A percentile compares a stretch with the other conserved stretches of the same genome.
Evolutionary conservation across 2,329 filamentous ascomycete species (phyloP).

Genomic region (Epichloe gansuensis): DNA sequence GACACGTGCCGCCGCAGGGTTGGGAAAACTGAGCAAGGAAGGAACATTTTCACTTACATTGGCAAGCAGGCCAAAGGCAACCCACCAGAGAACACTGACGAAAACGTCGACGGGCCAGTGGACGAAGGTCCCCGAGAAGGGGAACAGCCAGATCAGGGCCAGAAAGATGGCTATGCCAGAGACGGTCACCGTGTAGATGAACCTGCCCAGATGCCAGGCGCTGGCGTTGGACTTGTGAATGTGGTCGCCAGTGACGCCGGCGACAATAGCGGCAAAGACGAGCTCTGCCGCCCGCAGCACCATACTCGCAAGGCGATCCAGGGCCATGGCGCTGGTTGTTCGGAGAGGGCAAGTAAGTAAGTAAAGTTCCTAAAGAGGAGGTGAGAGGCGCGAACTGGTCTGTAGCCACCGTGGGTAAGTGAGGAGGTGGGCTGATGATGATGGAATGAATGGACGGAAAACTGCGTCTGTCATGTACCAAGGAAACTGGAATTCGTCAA

Average conservation of each 20-base stretch:
- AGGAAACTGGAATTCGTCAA: too few relatives aligned
- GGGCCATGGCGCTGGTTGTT: slow-evolving; percentile 17
- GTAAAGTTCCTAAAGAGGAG: too few relatives aligned
- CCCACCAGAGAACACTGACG: slow-evolving; percentile 58
- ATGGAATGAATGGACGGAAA: too few relatives aligned
- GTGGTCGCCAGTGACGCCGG: slow-evolving; percentile 55
- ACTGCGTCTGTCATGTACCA: too few relatives aligned
- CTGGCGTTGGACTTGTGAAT: slow-evolving; percentile 38
- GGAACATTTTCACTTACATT: slow-evolving; percentile 31
- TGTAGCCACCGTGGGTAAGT: too few relatives aligned
- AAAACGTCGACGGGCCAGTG: slow-evolving; percentile 60
- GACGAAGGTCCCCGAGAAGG: slow-evolving; percentile 53
- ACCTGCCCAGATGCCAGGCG: slow-evolving; percentile 44
- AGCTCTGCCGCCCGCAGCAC: slow-evolving; percentile 37
- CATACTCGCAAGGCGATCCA: slow-evolving; percentile 28
- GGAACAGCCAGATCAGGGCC: slow-evolving; percentile 59
- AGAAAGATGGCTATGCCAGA: slow-evolving; percentile 56
- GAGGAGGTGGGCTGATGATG: too few relatives aligned
- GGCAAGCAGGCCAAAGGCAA: slow-evolving; percentile 52
- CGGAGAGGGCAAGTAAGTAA: too few relatives aligned
- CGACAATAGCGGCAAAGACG: slow-evolving; percentile 58
- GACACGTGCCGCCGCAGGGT: neutral
- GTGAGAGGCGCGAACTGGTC: too few relatives aligned
- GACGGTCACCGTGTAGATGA: slow-evolving; percentile 64
- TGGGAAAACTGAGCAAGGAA: neutral